Conservation (phyloP, 1,139 yeast species). For the Arxiozyma telluris region DNA sequence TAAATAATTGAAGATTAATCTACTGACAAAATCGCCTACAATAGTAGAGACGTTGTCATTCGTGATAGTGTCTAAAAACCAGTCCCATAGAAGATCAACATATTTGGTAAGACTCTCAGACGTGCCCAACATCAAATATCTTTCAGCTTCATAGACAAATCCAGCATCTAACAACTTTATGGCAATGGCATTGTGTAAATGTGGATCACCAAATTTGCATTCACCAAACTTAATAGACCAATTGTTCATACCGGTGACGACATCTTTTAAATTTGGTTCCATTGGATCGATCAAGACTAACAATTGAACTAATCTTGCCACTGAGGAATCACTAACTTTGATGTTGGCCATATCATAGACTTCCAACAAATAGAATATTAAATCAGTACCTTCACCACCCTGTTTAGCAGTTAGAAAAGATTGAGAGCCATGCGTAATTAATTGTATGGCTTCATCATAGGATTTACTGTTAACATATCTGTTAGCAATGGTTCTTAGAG, state of each 20-base stretch:
- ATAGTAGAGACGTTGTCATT: conserved; percentile 29
- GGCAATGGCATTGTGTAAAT: conserved; percentile 69
- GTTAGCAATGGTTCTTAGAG: conserved; percentile 78
- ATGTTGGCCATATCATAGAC: conserved; percentile 48
- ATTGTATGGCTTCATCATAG: conserved; percentile 60
- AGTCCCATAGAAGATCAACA: conserved; percentile 46
- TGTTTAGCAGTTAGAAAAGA: conserved; percentile 61
- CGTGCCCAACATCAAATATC: conserved; percentile 62
- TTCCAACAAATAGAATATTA: conserved; percentile 64
- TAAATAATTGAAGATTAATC: conserved; percentile 65
- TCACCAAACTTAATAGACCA: conserved; percentile 53
- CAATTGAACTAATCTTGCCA: conserved; percentile 31
- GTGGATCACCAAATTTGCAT: conserved; percentile 61
- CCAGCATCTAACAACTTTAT: conserved; percentile 42
- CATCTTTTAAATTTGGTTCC: conserved; percentile 60
- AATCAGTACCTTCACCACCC: conserved; percentile 73
- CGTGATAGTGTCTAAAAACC: conserved; percentile 35
- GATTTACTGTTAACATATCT: conserved; percentile 66
- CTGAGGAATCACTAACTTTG: conserved; percentile 37
- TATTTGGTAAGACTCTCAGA: conserved; percentile 47
- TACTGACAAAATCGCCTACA: conserved; percentile 45
- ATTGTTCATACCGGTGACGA: conserved; percentile 52
- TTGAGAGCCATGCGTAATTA: conserved; percentile 61
- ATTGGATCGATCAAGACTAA: conserved; percentile 31
- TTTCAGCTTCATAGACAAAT: conserved; percentile 42